phyloP scores from a whole-genome alignment of 176 grass and related monocot species.

The maize (Zea mays) region DNA sequence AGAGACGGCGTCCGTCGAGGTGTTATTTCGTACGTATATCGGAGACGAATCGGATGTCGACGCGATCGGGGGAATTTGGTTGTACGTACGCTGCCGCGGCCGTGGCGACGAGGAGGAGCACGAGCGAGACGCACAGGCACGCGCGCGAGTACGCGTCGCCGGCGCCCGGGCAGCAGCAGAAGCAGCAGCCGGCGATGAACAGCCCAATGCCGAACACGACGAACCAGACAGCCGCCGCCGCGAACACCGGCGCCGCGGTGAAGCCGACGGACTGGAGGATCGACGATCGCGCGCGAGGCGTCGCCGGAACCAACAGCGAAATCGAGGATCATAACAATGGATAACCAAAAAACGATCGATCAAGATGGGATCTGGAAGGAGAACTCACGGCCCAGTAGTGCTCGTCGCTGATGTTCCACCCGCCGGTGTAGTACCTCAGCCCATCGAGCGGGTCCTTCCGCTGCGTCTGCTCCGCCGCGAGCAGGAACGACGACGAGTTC shows the following conservation, averaged over 20 bases:
- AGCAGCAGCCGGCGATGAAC: constrained; percentile 61
- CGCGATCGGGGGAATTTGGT: not conserved
- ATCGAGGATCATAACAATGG: not conserved
- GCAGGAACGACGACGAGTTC: constrained; percentile 37
- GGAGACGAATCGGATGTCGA: not conserved
- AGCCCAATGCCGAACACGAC: constrained; percentile 56
- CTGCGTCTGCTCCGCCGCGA: constrained; percentile 64
- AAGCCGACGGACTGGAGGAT: constrained; percentile 71
- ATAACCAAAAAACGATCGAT: not conserved
- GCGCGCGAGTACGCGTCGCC: constrained; percentile 46
- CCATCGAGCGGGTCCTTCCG: constrained; percentile 80
- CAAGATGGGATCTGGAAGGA: constrained; percentile 4
- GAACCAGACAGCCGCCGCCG: constrained; percentile 62
- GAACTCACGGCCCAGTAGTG: constrained; percentile 79
- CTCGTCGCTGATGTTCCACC: constrained; percentile 87
- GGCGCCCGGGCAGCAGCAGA: constrained; percentile 64
- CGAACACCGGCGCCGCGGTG: constrained; percentile 67
- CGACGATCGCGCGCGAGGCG: not conserved
- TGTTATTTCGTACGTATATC: too few species aligned
- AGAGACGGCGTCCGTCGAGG: not conserved
- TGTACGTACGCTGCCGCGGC: constrained; percentile 70
- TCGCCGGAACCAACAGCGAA: not conserved
- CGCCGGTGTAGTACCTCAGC: constrained; percentile 60
- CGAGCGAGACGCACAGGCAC: constrained; percentile 44
- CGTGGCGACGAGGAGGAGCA: constrained; percentile 59